A percentile compares a stretch with the other conserved stretches of the same genome.
These are phyloP conservation scores for Podaxis mareebaensis DNA, from an alignment of 768 basidiomycete species.

Conservation along the genomic window DNA sequence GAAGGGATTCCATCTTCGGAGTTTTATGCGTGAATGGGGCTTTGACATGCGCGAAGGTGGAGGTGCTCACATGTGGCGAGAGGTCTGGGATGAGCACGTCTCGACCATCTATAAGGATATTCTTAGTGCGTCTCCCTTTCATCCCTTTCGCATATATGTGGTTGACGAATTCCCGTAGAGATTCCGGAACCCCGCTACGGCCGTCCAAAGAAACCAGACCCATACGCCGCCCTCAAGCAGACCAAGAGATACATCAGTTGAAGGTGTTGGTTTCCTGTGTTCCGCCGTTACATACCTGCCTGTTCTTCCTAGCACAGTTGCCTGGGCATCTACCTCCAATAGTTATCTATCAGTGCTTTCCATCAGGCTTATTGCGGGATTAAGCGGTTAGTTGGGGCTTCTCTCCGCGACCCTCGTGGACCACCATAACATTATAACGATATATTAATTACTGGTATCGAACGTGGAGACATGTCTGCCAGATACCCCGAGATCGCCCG, in stretches of 20 bases:
- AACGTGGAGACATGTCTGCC: neutral
- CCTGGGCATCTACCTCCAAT: neutral
- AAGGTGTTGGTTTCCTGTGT: neutral
- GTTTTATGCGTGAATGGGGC: slow-evolving; percentile 57
- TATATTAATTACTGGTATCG: neutral
- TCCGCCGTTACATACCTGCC: neutral
- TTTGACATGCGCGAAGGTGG: slow-evolving; percentile 59
- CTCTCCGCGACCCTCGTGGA: slow-evolving; percentile 10
- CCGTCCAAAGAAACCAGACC: slow-evolving; percentile 50
- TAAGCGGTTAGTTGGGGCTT: neutral
- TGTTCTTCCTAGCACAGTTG: neutral
- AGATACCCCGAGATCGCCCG: neutral
- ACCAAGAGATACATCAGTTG: slow-evolving; percentile 46
- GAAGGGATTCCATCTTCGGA: slow-evolving; percentile 63
- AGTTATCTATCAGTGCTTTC: neutral
- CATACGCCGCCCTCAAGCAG: slow-evolving; percentile 53
- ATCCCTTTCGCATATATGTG: slow-evolving; percentile 13
- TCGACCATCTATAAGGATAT: slow-evolving; percentile 62
- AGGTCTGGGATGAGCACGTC: slow-evolving; percentile 70
- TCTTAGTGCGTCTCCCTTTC: slow-evolving; percentile 54
- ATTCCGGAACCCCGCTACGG: slow-evolving; percentile 58
- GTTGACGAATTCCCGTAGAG: slow-evolving; percentile 28
- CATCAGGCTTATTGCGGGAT: neutral
- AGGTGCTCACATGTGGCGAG: slow-evolving; percentile 84
- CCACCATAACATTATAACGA: neutral